Evolutionary conservation across 352 stramenopile species (phyloP), one percentile per base, ranked within the genome.

Genomic region (Phytophthora pluvialis): DNA sequence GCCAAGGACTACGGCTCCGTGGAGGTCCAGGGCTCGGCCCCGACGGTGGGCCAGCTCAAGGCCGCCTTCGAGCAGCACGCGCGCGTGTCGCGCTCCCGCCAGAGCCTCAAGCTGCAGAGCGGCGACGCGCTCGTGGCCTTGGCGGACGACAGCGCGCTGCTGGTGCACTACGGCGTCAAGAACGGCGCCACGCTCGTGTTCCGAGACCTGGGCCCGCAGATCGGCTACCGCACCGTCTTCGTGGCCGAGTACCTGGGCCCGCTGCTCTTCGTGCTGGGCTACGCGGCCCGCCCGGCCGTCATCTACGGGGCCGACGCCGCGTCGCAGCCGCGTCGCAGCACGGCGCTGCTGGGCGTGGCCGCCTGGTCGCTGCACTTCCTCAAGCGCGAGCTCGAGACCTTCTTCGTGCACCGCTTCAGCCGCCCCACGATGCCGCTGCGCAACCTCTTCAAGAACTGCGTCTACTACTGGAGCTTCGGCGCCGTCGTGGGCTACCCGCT

Each of bases 381-480:
- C 33, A 97, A 97, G 78, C 77, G 89, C 45, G 77, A 94, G 65
- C 55, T 96, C 40, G 89, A 97, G 70, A 96, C 89, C 21, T 70
- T 96, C 46, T 96, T 96, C 64, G 88, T 97, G 53, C 89, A 97
- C 70, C 86, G 83, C 66, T 97, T 97, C 70, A 91, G 74, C 42
- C 83, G 82, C 48, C 76, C 84, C 40, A 97, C 86, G 35, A 96
- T 97, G 90, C 89, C 90, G 13, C 68, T 97, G 39, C 71, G 65
- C 28, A 97, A 97, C 67, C 60, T 97, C 9, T 97, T 96, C 67
- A 96, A 96, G 73, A 97, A 97, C 78, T 96, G 88, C 74, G 67
- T 66, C 31, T 96, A 97, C 72, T 97, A 97, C 74, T 96, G 88
- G 86, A 73, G 58, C 25, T 96, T 94, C 57, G 88, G 76, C n/a